Percentiles rank a stretch among this genome's conserved stretches.
phyloP scores from a whole-genome alignment of 2,329 filamentous ascomycete species.

The Xenoacremonium recifei region DNA sequence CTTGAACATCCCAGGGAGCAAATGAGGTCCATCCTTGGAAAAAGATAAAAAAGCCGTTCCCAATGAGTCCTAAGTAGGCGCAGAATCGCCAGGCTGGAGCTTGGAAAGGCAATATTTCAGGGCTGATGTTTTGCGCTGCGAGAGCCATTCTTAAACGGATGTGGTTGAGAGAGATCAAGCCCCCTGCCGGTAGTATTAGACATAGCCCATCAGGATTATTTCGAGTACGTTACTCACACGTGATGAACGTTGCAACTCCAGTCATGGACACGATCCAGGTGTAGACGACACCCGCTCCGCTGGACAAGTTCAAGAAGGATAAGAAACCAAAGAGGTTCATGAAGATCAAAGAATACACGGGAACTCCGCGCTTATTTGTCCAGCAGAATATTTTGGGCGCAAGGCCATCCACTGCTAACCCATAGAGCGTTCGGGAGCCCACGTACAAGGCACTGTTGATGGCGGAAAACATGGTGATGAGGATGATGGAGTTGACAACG shows the following conservation, averaged over 20 bases:
- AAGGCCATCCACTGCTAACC: slow-evolving; percentile 51
- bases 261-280: slow-evolving; percentile 7
- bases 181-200: too few relatives aligned
- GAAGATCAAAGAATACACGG: slow-evolving; percentile 10
- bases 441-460: slow-evolving; percentile 56
- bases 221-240: slow-evolving; percentile 3
- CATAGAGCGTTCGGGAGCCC: slow-evolving; percentile 51
- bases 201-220: too few relatives aligned
- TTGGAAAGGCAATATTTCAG: slow-evolving; percentile 2
- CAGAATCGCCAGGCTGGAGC: too few relatives aligned
- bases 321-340: slow-evolving; percentile 15
- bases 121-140: slow-evolving; percentile 8
- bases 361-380: slow-evolving; percentile 46
- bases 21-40: too few relatives aligned
- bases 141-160: slow-evolving; percentile 7
- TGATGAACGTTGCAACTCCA: slow-evolving; percentile 5
- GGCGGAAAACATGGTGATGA: slow-evolving; percentile 50
- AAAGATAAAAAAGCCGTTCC: too few relatives aligned
- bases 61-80: too few relatives aligned
- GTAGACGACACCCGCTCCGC: slow-evolving; percentile 3
- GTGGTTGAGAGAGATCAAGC: slow-evolving; percentile 6
- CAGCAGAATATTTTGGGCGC: slow-evolving; percentile 52
- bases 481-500: slow-evolving; percentile 53
- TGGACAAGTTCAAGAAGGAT: slow-evolving; percentile 14
- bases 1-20: too few relatives aligned